Evolutionary conservation across 1,284 basidiomycete species (phyloP).

Genomic region (Ganoderma multipileum): DNA sequence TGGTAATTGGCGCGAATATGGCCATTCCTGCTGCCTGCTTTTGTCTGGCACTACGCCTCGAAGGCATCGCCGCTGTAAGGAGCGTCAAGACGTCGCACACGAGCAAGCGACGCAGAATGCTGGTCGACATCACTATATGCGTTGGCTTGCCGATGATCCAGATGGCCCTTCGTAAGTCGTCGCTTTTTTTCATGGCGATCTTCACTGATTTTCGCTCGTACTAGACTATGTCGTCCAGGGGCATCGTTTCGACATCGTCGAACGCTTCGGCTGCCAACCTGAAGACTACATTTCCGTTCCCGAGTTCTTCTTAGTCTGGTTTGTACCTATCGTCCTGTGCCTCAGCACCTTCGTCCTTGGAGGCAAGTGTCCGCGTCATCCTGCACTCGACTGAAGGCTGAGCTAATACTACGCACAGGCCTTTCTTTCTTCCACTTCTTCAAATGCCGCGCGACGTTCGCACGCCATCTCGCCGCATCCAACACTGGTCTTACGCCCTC

Average conservation of each 20-base stretch:
- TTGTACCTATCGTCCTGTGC: conserved; percentile 19
- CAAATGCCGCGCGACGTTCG: conserved; percentile 27
- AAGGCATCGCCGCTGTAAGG: conserved; percentile 50
- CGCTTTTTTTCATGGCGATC: fast-evolving
- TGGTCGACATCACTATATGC: conserved; percentile 55
- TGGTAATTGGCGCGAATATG: conserved; percentile 45
- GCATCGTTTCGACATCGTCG: conserved; percentile 42
- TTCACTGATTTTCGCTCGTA: neutral
- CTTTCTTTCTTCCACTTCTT: conserved; percentile 30
- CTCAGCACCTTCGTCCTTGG: conserved; percentile 20
- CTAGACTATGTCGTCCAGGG: conserved; percentile 41
- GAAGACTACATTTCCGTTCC: conserved; percentile 26
- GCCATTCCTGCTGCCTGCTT: conserved; percentile 60
- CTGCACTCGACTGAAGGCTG: neutral
- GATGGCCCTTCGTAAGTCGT: conserved; percentile 57
- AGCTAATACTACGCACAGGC: conserved; percentile 9
- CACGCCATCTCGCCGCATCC: conserved; percentile 16
- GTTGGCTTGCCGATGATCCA: conserved; percentile 52
- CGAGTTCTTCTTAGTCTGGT: conserved; percentile 27
- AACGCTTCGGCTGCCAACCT: conserved; percentile 36
- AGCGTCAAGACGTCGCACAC: conserved; percentile 38
- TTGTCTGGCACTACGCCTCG: conserved; percentile 54
- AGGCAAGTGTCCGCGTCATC: conserved; percentile 9
- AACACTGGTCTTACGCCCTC: conserved; percentile 39
- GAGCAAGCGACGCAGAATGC: conserved; percentile 44